phyloP scores from a whole-genome alignment of 108 stramenopile genomes.

The Skeletonema grethae region DNA sequence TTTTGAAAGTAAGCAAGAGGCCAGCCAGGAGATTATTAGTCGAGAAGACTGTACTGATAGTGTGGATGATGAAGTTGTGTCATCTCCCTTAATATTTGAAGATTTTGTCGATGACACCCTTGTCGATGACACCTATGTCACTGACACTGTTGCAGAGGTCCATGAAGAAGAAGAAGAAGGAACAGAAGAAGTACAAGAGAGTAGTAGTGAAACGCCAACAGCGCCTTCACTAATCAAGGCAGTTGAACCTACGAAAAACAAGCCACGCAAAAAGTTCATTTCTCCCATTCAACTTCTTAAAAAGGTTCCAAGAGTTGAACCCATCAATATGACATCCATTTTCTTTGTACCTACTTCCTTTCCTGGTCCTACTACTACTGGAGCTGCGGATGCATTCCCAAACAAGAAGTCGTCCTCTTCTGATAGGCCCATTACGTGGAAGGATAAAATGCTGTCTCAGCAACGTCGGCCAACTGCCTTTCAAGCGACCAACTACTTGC shows the following conservation, averaged over 20 bases:
- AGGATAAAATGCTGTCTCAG: background rate
- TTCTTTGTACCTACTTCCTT: background rate
- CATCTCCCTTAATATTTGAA: background rate
- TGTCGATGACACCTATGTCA: background rate
- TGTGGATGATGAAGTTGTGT: background rate
- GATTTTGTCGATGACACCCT: background rate
- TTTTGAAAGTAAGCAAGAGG: too few species aligned
- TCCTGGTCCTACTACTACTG: too few species aligned
- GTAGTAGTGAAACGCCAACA: background rate
- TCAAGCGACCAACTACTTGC: background rate
- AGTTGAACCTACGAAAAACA: background rate
- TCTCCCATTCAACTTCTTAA: slow-evolving; percentile 3
- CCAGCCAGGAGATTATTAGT: too few species aligned
- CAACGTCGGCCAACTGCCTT: slow-evolving; percentile 4
- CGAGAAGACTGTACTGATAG: too few species aligned
- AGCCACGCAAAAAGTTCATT: background rate
- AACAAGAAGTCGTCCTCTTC: background rate
- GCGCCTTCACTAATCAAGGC: background rate
- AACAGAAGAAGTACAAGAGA: background rate
- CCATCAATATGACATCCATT: background rate
- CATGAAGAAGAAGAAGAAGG: background rate
- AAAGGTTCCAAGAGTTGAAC: background rate
- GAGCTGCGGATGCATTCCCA: background rate
- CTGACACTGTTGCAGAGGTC: background rate
- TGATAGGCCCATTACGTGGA: background rate